Evolutionary conservation across 768 basidiomycete species (phyloP).

Genomic region (Pholiota conissans): DNA sequence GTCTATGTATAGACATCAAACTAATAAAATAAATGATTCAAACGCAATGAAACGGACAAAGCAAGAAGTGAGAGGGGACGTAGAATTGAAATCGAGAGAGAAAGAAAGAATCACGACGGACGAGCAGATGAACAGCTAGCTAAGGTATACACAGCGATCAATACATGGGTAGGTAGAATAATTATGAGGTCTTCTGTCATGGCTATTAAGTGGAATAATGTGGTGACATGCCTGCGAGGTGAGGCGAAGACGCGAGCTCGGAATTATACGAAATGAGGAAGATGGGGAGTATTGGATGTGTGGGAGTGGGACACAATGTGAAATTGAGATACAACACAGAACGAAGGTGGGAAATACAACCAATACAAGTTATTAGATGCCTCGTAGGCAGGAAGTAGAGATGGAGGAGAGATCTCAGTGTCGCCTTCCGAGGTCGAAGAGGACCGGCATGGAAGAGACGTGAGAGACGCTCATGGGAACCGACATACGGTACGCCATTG

Average conservation of each 20-base stretch:
- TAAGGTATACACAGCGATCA: background rate
- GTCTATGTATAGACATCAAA: no score
- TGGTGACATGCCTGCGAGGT: background rate
- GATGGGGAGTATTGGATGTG: background rate
- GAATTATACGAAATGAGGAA: background rate
- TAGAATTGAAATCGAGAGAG: background rate
- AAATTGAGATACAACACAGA: background rate
- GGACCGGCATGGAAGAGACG: background rate
- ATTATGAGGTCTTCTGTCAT: background rate
- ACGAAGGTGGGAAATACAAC: background rate
- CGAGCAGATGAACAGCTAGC: background rate
- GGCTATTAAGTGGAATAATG: background rate
- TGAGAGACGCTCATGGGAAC: background rate
- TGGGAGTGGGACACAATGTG: background rate
- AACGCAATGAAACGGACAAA: no score
- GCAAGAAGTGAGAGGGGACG: background rate
- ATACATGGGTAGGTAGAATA: background rate
- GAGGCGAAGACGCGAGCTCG: background rate
- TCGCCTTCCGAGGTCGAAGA: background rate
- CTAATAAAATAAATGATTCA: no score
- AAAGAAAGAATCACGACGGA: background rate
- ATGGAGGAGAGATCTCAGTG: background rate
- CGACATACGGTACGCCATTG: background rate
- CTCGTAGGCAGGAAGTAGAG: background rate
- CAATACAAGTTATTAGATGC: background rate